Base-by-base conservation (phyloP, 495 filamentous ascomycete species). In the Neurospora sp. region DNA sequence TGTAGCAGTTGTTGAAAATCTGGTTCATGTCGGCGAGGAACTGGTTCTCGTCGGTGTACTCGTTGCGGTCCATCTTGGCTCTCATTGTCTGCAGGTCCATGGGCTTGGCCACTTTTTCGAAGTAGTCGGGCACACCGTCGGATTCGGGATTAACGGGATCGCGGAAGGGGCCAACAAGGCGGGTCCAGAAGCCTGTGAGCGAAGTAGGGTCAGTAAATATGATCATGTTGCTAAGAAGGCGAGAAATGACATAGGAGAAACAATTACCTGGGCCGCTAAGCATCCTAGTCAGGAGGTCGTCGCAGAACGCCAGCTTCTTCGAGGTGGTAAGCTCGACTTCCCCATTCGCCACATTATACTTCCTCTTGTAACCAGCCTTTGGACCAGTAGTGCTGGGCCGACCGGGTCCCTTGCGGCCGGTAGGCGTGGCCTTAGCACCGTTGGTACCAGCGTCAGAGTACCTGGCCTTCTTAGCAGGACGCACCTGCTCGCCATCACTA, bases 141-240 rank as follows among this genome's bases (percentile, higher is more conserved):
- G 79, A 73, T 9, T 75, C 74, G 4, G 84, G 84, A 69, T 81
- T 77, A 8, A 86, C 85, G 37, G 84, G 84, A 22, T 85, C 80
- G 12, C 81, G 82, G 75, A 86, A 88, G 9, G 84, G 84, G 0
- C 85, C 84, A 8, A 88, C 85, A 3, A 87, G 81, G 8, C 86
- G 85, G n/a, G 86, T 88, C 86, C 86, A 88, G 77, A 85, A 88
- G 20, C 86, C 85, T 86, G 72, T 47, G 35, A 2, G 22, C n/a
- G 12, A 0, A 22, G n/a, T 18, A 35, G 5, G 4, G 69, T 73
- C 38, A 73, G 53, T 72, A 47, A 68, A 42, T 68, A 14, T 37
- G 2, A 3, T 39, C 7, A 65, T 39, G 71, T 37, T 35, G 65
- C 70, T 68, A 68, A 70, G 16, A 41, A 8, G 37, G 5, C 1